Percentiles rank a stretch among this genome's conserved stretches.
These are phyloP conservation scores for Ganoderma multipileum DNA, from an alignment of 1,284 basidiomycete species.

Conservation along the genomic window DNA sequence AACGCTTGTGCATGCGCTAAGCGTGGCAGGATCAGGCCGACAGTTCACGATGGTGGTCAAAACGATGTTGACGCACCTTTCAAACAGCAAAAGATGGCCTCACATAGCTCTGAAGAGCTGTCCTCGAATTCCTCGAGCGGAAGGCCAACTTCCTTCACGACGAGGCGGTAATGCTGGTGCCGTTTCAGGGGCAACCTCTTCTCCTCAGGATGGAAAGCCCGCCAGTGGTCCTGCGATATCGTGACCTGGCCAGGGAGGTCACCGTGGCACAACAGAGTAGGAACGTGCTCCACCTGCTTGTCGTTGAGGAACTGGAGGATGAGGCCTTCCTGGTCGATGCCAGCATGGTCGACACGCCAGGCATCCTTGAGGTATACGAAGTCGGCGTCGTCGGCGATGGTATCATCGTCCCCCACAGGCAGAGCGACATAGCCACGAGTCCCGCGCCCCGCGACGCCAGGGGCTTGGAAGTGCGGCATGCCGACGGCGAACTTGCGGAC, in stretches of 20 bases:
- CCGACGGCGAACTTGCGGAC: slow-evolving; percentile 14
- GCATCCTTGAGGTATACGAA: slow-evolving; percentile 37
- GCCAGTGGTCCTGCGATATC: slow-evolving; percentile 5
- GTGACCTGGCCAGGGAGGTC: slow-evolving; percentile 19
- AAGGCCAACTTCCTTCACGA: slow-evolving; percentile 22
- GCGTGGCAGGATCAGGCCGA: not conserved
- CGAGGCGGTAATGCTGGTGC: slow-evolving; percentile 24
- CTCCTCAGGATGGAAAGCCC: not conserved
- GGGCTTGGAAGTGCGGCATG: slow-evolving; percentile 17
- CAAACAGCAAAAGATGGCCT: slow-evolving; percentile 1
- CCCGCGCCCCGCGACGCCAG: slow-evolving; percentile 6
- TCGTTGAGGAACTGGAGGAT: slow-evolving; percentile 31
- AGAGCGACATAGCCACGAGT: slow-evolving; percentile 25
- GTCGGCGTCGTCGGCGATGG: not conserved
- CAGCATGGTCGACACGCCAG: slow-evolving; percentile 32
- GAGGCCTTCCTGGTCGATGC: slow-evolving; percentile 29
- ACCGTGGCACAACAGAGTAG: slow-evolving; percentile 19
- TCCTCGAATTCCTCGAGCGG: slow-evolving; percentile 13
- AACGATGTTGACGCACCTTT: not conserved
- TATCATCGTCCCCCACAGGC: not conserved
- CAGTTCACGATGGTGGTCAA: too few species aligned
- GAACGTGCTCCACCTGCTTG: slow-evolving; percentile 26
- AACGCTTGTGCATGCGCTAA: slow-evolving; percentile 10
- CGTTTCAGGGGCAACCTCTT: slow-evolving; percentile 7
- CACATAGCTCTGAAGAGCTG: not conserved